Evolutionary conservation across 192 early-diverging fungal genomes (phyloP).

Genomic region (Backusella circina): DNA sequence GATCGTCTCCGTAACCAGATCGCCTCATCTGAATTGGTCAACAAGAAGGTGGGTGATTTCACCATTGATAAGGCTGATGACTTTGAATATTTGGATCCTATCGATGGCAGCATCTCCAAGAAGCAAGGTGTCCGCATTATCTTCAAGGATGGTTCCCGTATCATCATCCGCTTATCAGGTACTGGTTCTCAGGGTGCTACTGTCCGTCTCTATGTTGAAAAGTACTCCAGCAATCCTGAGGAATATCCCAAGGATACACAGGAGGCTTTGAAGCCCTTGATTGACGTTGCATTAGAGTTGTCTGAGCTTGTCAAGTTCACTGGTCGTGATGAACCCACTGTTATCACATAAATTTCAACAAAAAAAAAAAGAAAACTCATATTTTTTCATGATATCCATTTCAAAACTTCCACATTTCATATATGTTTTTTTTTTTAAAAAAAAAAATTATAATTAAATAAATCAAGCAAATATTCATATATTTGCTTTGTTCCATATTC

Average conservation of each 20-base stretch:
- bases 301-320: conserved; percentile 77
- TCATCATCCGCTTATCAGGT: conserved; percentile 89
- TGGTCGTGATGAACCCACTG: conserved; percentile 87
- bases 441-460: neutral
- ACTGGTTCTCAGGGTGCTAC: conserved; percentile 97
- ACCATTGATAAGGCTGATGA: conserved; percentile 72
- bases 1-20: conserved; percentile 59
- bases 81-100: conserved; percentile 93
- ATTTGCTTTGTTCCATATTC: neutral
- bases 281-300: conserved; percentile 77
- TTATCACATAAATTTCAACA: conserved; percentile 64
- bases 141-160: conserved; percentile 88
- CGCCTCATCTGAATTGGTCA: conserved; percentile 48
- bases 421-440: neutral
- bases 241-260: conserved; percentile 72
- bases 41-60: conserved; percentile 65
- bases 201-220: conserved; percentile 93
- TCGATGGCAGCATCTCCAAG: conserved; percentile 79
- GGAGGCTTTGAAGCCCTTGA: conserved; percentile 84
- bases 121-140: conserved; percentile 88
- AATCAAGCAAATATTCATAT: neutral
- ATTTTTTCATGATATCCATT: conserved; percentile 3
- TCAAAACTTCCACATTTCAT: neutral
- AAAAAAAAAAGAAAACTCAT: neutral
- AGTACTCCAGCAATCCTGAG: conserved; percentile 62